These are phyloP conservation scores for Hypoxylon sp. DNA, from an alignment of 2,329 filamentous ascomycete species.

Conservation along the genomic window DNA sequence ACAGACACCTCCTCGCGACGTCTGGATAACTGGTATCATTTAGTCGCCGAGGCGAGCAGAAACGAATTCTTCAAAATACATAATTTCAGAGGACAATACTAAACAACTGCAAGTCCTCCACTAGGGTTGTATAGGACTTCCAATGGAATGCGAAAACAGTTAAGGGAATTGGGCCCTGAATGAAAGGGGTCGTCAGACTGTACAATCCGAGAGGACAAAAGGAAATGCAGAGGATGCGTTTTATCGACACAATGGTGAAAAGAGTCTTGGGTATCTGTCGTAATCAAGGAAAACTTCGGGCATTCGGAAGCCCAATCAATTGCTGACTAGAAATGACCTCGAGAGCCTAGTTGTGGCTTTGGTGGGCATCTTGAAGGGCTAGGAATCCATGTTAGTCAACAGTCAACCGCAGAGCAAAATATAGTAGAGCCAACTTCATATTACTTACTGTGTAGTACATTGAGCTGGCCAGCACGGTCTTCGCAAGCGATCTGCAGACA, in stretches of 20 bases:
- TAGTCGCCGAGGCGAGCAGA: slow-evolving; percentile 30
- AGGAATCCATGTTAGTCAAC: slow-evolving; percentile 49
- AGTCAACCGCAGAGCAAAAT: neutral
- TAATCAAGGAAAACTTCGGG: slow-evolving; percentile 46
- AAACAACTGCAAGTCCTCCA: slow-evolving; percentile 38
- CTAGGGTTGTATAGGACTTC: slow-evolving; percentile 22
- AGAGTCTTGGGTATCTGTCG: slow-evolving; percentile 51
- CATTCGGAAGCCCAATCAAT: slow-evolving; percentile 28
- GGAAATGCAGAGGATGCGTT: slow-evolving; percentile 48
- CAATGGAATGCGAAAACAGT: slow-evolving; percentile 26
- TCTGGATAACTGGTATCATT: slow-evolving; percentile 29
- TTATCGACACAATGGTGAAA: slow-evolving; percentile 39
- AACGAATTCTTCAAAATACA: slow-evolving; percentile 42
- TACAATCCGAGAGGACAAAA: slow-evolving; percentile 47
- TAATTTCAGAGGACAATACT: slow-evolving; percentile 46
- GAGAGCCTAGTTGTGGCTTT: slow-evolving; percentile 52
- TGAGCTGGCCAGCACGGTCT: slow-evolving; percentile 71
- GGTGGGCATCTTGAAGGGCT: slow-evolving; percentile 63
- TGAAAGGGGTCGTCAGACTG: slow-evolving; percentile 38
- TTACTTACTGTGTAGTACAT: slow-evolving; percentile 68
- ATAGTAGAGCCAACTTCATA: neutral
- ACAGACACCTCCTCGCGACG: slow-evolving; percentile 25
- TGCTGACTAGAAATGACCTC: slow-evolving; percentile 20
- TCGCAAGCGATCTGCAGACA: slow-evolving; percentile 75
- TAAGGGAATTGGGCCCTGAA: slow-evolving; percentile 29